These are phyloP conservation scores for Linderina pennispora DNA, from an alignment of 192 early-diverging fungal species.

Conservation along the genomic window DNA sequence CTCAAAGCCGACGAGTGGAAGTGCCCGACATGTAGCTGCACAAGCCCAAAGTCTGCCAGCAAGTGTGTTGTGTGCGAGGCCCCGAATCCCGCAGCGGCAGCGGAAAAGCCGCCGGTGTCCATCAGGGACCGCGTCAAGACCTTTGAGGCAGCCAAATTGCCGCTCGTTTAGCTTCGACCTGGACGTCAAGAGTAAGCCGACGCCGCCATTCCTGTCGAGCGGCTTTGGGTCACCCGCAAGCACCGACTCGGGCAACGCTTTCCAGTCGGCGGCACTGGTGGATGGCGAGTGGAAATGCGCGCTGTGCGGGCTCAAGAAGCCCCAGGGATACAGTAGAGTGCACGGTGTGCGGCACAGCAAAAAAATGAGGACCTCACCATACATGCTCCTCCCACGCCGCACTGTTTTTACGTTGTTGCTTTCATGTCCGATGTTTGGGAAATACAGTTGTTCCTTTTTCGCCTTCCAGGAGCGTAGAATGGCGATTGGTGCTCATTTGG, in stretches of 20 bases:
- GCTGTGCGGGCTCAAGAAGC: background rate
- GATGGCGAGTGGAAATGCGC: background rate
- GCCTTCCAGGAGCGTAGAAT: too few species aligned
- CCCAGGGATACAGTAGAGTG: background rate
- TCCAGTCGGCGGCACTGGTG: background rate
- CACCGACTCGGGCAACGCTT: too few species aligned
- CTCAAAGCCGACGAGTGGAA: slow-evolving; percentile 14
- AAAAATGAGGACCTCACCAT: slow-evolving; percentile 15
- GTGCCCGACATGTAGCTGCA: slow-evolving; percentile 16
- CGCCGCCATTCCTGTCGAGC: background rate
- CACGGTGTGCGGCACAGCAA: background rate
- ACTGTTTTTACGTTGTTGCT: too few species aligned
- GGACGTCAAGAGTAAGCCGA: slow-evolving; percentile 17
- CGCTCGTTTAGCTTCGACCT: slow-evolving; percentile 27
- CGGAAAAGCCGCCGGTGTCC: background rate
- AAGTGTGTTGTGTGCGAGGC: slow-evolving; percentile 30
- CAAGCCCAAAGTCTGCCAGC: slow-evolving; percentile 1
- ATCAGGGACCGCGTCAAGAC: background rate
- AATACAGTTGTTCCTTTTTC: too few species aligned
- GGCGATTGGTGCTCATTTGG: too few species aligned
- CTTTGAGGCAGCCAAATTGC: slow-evolving; percentile 10
- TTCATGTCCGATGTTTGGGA: too few species aligned
- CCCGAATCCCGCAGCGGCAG: slow-evolving; percentile 5
- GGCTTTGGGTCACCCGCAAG: too few species aligned
- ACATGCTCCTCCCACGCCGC: too few species aligned